Evolutionary conservation across 345 rosid genomes (phyloP).

Genomic region (Melaleuca quinquenervia): DNA sequence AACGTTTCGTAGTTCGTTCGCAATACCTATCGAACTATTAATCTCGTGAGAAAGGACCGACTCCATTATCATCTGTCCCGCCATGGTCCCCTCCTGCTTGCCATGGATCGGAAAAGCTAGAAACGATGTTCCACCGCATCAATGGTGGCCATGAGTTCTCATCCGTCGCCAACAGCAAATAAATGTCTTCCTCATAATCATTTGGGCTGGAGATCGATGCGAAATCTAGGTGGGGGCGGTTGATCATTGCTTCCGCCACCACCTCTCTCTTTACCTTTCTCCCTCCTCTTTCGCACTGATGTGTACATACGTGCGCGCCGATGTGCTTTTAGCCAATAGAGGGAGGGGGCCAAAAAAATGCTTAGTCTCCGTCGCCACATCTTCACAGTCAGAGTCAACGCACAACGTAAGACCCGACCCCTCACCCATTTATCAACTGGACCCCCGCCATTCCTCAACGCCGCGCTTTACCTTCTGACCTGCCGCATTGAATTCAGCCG

Average conservation of each 20-base stretch:
- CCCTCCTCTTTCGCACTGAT: not conserved
- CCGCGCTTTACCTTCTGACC: not conserved
- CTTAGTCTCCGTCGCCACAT: not conserved
- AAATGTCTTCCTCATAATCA: not conserved
- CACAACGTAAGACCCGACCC: not conserved
- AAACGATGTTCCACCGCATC: not conserved
- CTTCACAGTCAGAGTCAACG: not conserved
- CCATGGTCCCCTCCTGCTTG: not conserved
- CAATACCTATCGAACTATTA: rapidly evolving
- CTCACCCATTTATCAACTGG: not conserved
- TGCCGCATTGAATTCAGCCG: not conserved
- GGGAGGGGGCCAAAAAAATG: not conserved
- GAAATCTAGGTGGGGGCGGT: not conserved
- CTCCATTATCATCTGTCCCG: not conserved
- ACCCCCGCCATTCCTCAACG: not conserved
- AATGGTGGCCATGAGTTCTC: not conserved
- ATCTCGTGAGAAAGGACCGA: not conserved
- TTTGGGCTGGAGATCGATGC: not conserved
- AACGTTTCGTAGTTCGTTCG: too few species aligned
- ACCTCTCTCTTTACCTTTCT: not conserved
- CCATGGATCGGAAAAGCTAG: not conserved
- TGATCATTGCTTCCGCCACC: not conserved
- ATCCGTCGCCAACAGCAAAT: not conserved
- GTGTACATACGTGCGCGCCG: not conserved
- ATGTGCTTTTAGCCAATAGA: not conserved